Evolutionary conservation across 768 basidiomycete species (phyloP).

Genomic region (Piloderma croceum): DNA sequence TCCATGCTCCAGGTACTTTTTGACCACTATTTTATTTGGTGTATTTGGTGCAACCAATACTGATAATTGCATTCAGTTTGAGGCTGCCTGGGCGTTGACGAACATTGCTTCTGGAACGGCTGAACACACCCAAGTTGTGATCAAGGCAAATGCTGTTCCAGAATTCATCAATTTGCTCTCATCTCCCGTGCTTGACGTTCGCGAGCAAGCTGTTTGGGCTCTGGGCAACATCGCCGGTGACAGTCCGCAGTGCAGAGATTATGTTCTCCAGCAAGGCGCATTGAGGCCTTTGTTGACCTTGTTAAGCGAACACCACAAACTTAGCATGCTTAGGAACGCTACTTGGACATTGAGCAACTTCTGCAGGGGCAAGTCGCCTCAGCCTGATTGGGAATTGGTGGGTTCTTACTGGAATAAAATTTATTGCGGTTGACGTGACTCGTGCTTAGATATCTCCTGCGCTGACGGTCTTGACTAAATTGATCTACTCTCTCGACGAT

Average conservation of each 20-base stretch:
- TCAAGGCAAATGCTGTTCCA: constrained; percentile 89
- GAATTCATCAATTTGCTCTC: constrained; percentile 96
- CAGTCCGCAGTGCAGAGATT: constrained; percentile 95
- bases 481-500: constrained; percentile 98
- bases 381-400: constrained; percentile 97
- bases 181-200: constrained; percentile 91
- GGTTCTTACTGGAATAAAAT: no score
- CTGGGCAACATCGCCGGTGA: constrained; percentile 99
- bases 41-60: constrained; percentile 7
- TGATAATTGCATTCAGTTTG: constrained; percentile 55
- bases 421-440: no score
- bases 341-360: constrained; percentile 99
- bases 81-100: constrained; percentile 96
- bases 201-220: constrained; percentile 99
- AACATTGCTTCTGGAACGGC: constrained; percentile 98
- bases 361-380: constrained; percentile 95
- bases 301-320: constrained; percentile 94
- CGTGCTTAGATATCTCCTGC: constrained; percentile 87
- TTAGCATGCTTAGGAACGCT: constrained; percentile 97
- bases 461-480: constrained; percentile 91
- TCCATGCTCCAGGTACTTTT: constrained; percentile 75
- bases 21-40: constrained; percentile 7
- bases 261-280: constrained; percentile 90
- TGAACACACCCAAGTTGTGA: constrained; percentile 97
- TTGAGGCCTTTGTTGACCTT: constrained; percentile 85